Percentiles rank a stretch among this genome's conserved stretches.
These are phyloP conservation scores for Rhizopus microsporus DNA, from an alignment of 371 early-diverging fungal genomes.

Conservation along the genomic window DNA sequence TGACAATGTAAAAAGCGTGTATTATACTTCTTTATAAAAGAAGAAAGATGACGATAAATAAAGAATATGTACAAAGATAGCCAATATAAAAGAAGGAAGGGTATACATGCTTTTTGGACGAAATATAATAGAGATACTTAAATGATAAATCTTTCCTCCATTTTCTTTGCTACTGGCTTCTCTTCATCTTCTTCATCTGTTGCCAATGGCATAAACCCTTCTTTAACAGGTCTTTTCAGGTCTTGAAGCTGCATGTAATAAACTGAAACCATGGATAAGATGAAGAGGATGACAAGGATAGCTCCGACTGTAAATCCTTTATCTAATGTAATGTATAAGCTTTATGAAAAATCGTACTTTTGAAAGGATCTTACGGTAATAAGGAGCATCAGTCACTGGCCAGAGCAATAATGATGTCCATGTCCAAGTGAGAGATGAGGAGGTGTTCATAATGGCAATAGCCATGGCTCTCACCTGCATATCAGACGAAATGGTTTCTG, in stretches of 20 bases:
- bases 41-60: neutral
- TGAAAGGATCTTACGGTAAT: conserved; percentile 28
- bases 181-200: conserved; percentile 8
- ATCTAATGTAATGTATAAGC: conserved; percentile 15
- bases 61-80: neutral
- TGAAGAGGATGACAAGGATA: conserved; percentile 20
- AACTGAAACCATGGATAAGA: conserved; percentile 19
- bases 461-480: conserved; percentile 44
- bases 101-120: neutral
- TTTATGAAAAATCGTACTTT: neutral
- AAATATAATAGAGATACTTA: neutral
- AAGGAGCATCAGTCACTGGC: conserved; percentile 54
- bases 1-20: conserved; percentile 1
- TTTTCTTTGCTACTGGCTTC: conserved; percentile 2
- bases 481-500: conserved; percentile 42
- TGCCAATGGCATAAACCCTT: conserved; percentile 16
- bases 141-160: neutral
- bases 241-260: conserved; percentile 15
- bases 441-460: conserved; percentile 51
- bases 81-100: neutral
- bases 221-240: conserved; percentile 5
- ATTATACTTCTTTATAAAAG: neutral
- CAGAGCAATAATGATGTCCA: conserved; percentile 48
- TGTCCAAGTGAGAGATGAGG: conserved; percentile 36
- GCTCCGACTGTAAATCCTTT: conserved; percentile 30